Conservation (phyloP, 108 stramenopile genomes). For the Cyclotella baltica region DNA sequence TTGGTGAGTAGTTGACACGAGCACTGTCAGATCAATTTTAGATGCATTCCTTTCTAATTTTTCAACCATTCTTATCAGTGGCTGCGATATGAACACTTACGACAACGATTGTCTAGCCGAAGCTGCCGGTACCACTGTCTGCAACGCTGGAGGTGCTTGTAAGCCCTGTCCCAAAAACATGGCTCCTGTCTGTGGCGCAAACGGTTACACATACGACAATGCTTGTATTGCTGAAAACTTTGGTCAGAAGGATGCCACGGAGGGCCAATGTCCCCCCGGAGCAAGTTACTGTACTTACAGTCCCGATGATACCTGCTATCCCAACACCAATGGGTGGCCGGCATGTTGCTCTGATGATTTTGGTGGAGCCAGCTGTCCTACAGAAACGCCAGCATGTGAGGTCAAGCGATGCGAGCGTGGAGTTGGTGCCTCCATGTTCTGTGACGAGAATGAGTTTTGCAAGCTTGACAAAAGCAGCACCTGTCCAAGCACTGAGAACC, state of each 20-base stretch:
- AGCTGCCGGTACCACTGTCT: too few relatives aligned
- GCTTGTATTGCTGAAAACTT: conserved; percentile 11
- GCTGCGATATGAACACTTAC: neutral
- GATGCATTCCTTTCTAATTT: neutral
- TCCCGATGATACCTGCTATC: conserved; percentile 6
- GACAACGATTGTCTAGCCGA: too few relatives aligned
- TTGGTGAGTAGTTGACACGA: neutral
- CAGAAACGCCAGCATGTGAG: neutral
- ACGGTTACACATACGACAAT: conserved; percentile 1
- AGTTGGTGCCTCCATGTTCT: neutral
- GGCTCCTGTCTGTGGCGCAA: conserved; percentile 1
- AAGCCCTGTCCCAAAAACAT: neutral
- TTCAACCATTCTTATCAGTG: neutral
- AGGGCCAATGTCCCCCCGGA: neutral
- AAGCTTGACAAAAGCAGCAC: conserved; percentile 19
- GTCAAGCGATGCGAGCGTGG: conserved; percentile 12
- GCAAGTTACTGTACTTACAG: conserved; percentile 18
- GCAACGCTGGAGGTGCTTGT: neutral
- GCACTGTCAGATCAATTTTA: too few relatives aligned
- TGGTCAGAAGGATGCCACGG: neutral
- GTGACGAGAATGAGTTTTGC: conserved; percentile 19
- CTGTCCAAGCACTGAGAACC: conserved; percentile 12
- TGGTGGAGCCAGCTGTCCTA: conserved; percentile 8
- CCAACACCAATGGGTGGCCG: conserved; percentile 5
- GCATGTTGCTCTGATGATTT: conserved; percentile 1